These are phyloP conservation scores for Iberis amara DNA, from an alignment of 441 rosid genomes.

Conservation along the genomic window DNA sequence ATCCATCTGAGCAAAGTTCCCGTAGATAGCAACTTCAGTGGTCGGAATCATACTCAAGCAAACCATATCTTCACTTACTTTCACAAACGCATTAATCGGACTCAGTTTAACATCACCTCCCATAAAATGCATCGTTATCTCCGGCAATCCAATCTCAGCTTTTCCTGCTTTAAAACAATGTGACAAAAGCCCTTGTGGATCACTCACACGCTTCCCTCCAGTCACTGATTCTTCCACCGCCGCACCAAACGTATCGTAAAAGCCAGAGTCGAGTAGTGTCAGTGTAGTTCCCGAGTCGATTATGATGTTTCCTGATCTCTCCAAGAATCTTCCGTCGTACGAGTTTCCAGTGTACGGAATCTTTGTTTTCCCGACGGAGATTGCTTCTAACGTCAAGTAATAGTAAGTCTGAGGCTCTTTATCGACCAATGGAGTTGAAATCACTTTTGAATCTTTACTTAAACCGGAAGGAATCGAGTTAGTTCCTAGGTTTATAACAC, in stretches of 20 bases:
- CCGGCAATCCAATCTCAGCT: conserved; percentile 24
- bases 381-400: conserved; percentile 33
- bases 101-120: conserved; percentile 33
- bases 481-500: conserved; percentile 40
- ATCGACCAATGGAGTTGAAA: conserved; percentile 34
- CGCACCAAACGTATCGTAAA: conserved; percentile 30
- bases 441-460: neutral
- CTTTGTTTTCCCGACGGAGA: conserved; percentile 35
- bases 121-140: conserved; percentile 37
- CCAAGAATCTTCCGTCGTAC: neutral
- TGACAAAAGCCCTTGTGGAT: conserved; percentile 18
- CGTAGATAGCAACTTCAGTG: conserved; percentile 35
- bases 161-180: conserved; percentile 25
- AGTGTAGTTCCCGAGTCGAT: conserved; percentile 20
- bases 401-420: conserved; percentile 35
- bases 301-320: neutral
- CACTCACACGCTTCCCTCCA: conserved; percentile 24
- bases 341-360: conserved; percentile 21
- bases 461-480: conserved; percentile 27
- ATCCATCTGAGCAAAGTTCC: conserved; percentile 54
- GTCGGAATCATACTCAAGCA: conserved; percentile 45
- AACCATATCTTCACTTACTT: conserved; percentile 9
- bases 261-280: conserved; percentile 26
- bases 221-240: conserved; percentile 29
- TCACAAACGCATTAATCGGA: conserved; percentile 30